Base-by-base conservation (phyloP, 352 stramenopile genomes). In the Pythium grandisporangium region DNA sequence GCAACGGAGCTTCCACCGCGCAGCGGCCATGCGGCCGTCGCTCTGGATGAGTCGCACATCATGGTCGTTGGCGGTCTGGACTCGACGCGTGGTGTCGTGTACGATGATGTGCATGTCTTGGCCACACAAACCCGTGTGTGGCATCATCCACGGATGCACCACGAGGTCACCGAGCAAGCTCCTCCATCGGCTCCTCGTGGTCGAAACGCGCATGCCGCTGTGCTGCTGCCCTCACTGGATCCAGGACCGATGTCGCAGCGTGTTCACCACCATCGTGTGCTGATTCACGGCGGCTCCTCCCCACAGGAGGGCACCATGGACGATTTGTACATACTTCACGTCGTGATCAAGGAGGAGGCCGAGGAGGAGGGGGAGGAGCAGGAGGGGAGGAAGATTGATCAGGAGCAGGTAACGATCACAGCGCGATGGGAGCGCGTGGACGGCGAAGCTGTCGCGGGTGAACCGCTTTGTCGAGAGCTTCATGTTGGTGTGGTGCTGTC, bases 1-100 rank as follows among this genome's bases (percentile, higher is more conserved):
- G n/a, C n/a, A n/a, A n/a, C n/a, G n/a, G 46, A 21, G 3, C 51
- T 88, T 4, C 29, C 55, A n/a, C 37, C 75, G 29, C 66, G 70
- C n/a, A 86, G 72, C 21, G 72, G 72, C 7, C 72, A 89, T 45
- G 78, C 72, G 5, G 58, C 72, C 1, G 51, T 85, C 13, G 58
- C 66, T 4, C 35, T 83, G 32, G 75, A 56, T 0, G 16, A 33
- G 3, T n/a, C n/a, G n/a, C 30, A 48, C 12, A 70, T 84, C 40
- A 53, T 61, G 35, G 59, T 86, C n/a, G 83, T 86, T 33, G 70
- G 75, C 1, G 75, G 75, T 2, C 53, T 83, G n/a, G 65, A 86
- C 44, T 40, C 62, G 2, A 49, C 45, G 3, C 44, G 48, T 0
- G 53, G 61, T 21, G 49, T 57, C 17, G 53, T 83, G n/a, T 86